Base-by-base conservation (phyloP, 2,329 filamentous ascomycete genomes). In the Botrytis galanthina region DNA sequence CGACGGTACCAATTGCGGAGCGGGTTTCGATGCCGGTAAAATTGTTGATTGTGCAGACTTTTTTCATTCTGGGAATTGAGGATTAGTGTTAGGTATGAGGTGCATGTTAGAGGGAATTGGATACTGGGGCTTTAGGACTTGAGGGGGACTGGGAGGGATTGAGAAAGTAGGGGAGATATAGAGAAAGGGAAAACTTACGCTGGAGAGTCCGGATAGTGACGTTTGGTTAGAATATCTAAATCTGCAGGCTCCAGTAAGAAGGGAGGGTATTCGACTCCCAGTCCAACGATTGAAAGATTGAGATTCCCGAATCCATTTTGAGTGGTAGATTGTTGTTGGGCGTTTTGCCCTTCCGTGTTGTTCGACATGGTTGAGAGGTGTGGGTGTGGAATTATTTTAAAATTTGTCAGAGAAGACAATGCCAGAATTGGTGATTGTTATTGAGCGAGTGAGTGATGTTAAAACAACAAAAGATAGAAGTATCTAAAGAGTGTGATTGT, bases 21-120 rank as follows among this genome's bases (percentile, higher is more conserved):
- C 90, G 87, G 46, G 84, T 83, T 70, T 91, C 89, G 74, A 91
- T 91, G 74, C 90, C 90, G 1, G 90, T 92, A 77, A 85, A 90
- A 73, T 85, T 84, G 81, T 91, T 92, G 79, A 91, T 90, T 26
- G 85, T 83, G 72, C 89, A 85, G 39, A 91, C 86, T 79, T 91
- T 91, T 75, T 84, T 84, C 86, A 91, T 89, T 48, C 88, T 91
- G 63, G 59, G 46, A 57, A n/a, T 32, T 9, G 37, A 3, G 26
- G 7, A 10, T 72, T 35, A 68, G 48, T 44, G 29, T 32, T 22
- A 20, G 18, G 29, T 44, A 29, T 26, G 29, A n/a, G 12, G 48
- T 60, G 14, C 7, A 54, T 57, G 3, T 18, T 2, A 18, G 3
- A 57, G 14, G 29, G 1, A 7, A 18, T 57, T 10, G 29, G 9